Evolutionary conservation across 2,329 filamentous ascomycete genomes (phyloP), one percentile per base, ranked within the genome.

Genomic region (Paecilomyces fulvus): DNA sequence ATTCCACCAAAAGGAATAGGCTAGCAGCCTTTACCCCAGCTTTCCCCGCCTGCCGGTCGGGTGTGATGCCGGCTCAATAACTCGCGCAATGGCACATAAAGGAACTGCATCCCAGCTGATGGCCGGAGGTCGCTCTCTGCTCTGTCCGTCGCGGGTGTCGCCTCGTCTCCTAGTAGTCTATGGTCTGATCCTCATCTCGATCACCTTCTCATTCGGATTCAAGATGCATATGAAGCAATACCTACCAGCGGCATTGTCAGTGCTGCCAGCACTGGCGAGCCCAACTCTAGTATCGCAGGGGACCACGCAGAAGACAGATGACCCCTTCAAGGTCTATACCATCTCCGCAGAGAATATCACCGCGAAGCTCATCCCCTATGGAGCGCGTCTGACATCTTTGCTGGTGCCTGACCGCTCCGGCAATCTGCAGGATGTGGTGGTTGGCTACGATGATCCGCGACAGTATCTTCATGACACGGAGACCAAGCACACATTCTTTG

Each of bases 391-490:
- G 46, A 77, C 72, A 30, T 78, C 76, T 7, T 61, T 79, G 37
- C 67, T 77, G 49, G 76, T 82, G n/a, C 76, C 77, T 17, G 78
- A 80, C 59, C 75, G 77, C 57, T 65, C 79, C 58, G 80, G 77
- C 56, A 70, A 72, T 3, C 58, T 67, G 12, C 78, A 80, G 63
- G 79, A 81, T 63, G 71, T 81, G 30, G 71, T 75, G 14, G 69
- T 80, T 7, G 79, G 79, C 46, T 81, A 79, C 55, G 79, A 81
- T 58, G 69, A 78, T 58, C 69, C 74, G 2, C 66, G 67, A 20
- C 61, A 74, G 58, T 77, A 80, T 62, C 59, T 77, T 51, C 66
- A 68, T 25, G 77, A 80, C 59, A 73, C 71, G 8, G 63, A 74
- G 58, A 78, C 75, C 30, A 75, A 75, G 51, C 75, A 78, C 62